Percentiles rank a stretch among this genome's conserved stretches.
These are phyloP conservation scores for Vigna nakashimae DNA, from an alignment of 306 rosid species.

Conservation along the genomic window DNA sequence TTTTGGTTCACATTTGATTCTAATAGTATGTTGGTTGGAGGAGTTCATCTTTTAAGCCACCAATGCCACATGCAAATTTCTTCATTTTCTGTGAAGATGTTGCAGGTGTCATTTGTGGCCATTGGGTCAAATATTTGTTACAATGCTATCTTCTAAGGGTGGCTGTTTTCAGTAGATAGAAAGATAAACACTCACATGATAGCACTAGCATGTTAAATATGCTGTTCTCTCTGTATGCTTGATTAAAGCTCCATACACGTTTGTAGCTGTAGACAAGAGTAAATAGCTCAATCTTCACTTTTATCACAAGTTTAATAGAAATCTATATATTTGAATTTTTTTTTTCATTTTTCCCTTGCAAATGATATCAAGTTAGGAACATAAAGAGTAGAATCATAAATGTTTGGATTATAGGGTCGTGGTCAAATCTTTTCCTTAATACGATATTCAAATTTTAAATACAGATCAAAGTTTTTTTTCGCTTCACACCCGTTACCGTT, in stretches of 20 bases:
- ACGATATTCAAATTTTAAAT: too few species aligned
- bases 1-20: constrained; percentile 22
- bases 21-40: background rate
- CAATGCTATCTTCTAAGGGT: constrained; percentile 31
- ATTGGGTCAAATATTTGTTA: constrained; percentile 11
- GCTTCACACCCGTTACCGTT: too few species aligned
- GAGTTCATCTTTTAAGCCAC: background rate
- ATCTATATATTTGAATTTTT: too few species aligned
- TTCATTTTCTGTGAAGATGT: constrained; percentile 27
- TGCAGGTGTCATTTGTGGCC: constrained; percentile 26
- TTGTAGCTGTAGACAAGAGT: constrained; percentile 36
- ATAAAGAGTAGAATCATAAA: too few species aligned
- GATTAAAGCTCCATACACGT: background rate
- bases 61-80: background rate
- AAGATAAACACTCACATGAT: constrained; percentile 30
- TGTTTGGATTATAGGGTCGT: too few species aligned
- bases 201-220: constrained; percentile 27
- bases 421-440: too few species aligned
- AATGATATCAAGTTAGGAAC: too few species aligned
- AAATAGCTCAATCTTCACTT: background rate
- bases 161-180: constrained; percentile 34
- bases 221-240: constrained; percentile 36
- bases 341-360: too few species aligned
- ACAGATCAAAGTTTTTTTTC: too few species aligned
- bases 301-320: too few species aligned